Evolutionary conservation across 768 basidiomycete genomes (phyloP).

Genomic region (Russula ochroleuca): DNA sequence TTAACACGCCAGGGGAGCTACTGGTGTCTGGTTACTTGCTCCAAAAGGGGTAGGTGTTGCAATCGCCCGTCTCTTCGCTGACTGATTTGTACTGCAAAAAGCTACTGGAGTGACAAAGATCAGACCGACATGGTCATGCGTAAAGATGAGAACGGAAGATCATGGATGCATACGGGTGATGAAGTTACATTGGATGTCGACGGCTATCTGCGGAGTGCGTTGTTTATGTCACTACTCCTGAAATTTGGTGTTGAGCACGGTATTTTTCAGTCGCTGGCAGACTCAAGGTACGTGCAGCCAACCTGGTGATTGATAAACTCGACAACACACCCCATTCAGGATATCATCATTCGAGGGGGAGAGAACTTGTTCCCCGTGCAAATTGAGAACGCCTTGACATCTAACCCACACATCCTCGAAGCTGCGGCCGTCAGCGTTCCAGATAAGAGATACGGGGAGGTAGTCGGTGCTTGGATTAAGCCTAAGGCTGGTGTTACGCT

Average conservation of each 20-base stretch:
- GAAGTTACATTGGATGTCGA: conserved; percentile 78
- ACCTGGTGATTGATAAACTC: background rate
- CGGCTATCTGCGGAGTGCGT: conserved; percentile 68
- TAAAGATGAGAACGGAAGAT: conserved; percentile 45
- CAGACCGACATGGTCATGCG: conserved; percentile 62
- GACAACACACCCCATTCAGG: conserved; percentile 38
- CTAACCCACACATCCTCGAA: conserved; percentile 56
- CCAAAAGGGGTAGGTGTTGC: conserved; percentile 62
- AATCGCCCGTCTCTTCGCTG: background rate
- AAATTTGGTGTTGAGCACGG: background rate
- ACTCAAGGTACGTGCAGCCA: conserved; percentile 53
- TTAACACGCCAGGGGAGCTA: conserved; percentile 71
- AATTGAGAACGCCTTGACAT: conserved; percentile 70
- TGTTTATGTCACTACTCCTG: background rate
- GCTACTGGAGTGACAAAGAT: conserved; percentile 72
- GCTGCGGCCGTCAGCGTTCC: conserved; percentile 73
- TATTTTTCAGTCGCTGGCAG: conserved; percentile 63
- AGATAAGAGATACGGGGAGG: conserved; percentile 65
- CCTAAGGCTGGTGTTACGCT: conserved; percentile 34
- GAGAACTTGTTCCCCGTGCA: conserved; percentile 86
- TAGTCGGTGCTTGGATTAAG: conserved; percentile 76
- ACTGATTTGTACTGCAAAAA: conserved; percentile 31
- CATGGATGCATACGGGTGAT: conserved; percentile 87
- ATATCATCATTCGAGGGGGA: conserved; percentile 83
- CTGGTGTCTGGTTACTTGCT: conserved; percentile 71